These are phyloP conservation scores for Conidiobolus incongruus DNA, from an alignment of 371 early-diverging fungal genomes.

Conservation along the genomic window DNA sequence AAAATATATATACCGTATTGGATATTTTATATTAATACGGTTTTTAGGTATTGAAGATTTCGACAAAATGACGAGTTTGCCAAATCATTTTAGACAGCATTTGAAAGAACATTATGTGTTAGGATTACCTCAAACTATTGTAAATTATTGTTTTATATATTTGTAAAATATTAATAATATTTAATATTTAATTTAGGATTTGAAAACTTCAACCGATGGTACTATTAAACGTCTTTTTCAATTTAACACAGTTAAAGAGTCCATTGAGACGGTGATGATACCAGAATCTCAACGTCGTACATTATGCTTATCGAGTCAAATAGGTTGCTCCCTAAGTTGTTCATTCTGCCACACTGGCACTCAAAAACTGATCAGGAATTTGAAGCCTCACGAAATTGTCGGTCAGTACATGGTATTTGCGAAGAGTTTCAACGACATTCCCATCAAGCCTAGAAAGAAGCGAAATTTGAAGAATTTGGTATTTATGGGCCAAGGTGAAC, in stretches of 20 bases:
- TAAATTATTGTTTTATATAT: too few relatives aligned
- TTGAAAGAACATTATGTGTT: constrained; percentile 20
- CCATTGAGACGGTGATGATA: constrained; percentile 44
- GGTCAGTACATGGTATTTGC: constrained; percentile 69
- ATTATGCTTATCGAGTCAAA: constrained; percentile 71
- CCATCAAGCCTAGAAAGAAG: constrained; percentile 13
- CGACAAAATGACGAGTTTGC: constrained; percentile 36
- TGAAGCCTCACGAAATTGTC: constrained; percentile 60
- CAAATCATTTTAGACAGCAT: constrained; percentile 18
- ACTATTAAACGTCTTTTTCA: constrained; percentile 32
- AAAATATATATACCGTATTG: too few relatives aligned
- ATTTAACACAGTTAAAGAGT: constrained; percentile 22
- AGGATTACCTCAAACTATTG: constrained; percentile 36
- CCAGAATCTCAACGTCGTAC: constrained; percentile 47
- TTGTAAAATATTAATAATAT: too few relatives aligned
- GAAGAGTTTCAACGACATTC: constrained; percentile 27
- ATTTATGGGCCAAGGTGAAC: constrained; percentile 88
- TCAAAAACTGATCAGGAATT: constrained; percentile 51
- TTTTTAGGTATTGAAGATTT: constrained; percentile 20
- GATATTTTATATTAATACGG: background rate
- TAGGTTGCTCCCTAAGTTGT: constrained; percentile 73
- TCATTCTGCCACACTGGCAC: constrained; percentile 88
- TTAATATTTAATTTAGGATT: background rate
- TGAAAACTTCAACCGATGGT: constrained; percentile 12
- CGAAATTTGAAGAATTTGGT: constrained; percentile 55